Evolutionary conservation across 108 stramenopile genomes (phyloP), one percentile per base, ranked within the genome.

Genomic region (Pseudonitzschia pungens): DNA sequence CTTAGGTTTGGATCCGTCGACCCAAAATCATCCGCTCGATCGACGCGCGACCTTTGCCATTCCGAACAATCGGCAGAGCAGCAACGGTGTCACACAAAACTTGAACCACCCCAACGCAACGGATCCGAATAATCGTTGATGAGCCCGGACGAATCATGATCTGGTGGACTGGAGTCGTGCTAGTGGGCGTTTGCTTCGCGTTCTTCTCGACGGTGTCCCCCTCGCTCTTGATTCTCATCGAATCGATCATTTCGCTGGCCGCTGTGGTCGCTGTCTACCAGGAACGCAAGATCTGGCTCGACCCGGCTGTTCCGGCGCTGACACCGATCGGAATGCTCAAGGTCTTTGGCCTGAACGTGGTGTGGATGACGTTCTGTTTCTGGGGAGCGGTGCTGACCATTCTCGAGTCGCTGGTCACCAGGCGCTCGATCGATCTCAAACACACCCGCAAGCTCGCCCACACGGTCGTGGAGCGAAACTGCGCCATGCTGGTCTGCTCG

Each of bases 281-380:
- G 72, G 92, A 94, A 76, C 77, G 71, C 20, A 86, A 84, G 63
- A 94, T 94, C 70, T 94, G 92, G 92, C 58, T 68, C 26, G 75
- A 89, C 11, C 53, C 65, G 5, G 69, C 70, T 2, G 63, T 89
- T 12, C 87, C 89, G 16, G 83, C 83, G 27, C 74, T 94, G 0
- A 85, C 86, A 2, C 42, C 73, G 32, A 69, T 77, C 20, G 92
- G 79, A 4, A 65, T 78, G 44, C 5, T 88, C 57, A 88, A 89
- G 56, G 83, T 91, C 2, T 91, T 78, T 68, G 10, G 78, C 10
- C 81, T 90, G 77, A 94, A 94, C 60, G 66, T 88, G 11, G 14
- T 87, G 0, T 94, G 92, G 92, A 88, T 89, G 83, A 26, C 56
- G 21, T 1, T 68, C 21, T 82, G 83, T 67, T 65, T 83, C 3